phyloP scores from a whole-genome alignment of 306 rosid species.

The Acacia acuminata region DNA sequence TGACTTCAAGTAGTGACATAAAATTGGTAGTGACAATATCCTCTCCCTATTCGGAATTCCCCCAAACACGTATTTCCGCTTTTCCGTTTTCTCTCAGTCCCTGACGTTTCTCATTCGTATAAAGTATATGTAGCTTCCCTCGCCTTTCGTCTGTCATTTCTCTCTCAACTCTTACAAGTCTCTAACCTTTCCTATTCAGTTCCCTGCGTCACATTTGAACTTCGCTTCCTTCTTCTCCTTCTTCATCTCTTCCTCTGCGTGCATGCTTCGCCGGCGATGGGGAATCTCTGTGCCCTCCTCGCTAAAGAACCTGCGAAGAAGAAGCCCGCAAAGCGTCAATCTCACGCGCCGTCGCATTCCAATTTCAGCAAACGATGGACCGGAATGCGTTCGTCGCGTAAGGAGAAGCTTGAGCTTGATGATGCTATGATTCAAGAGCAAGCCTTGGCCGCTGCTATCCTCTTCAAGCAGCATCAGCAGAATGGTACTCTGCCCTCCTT shows the following conservation, averaged over 20 bases:
- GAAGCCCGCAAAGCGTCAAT: constrained; percentile 50
- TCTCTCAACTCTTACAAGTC: background rate
- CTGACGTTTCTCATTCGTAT: background rate
- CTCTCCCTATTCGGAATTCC: too few species aligned
- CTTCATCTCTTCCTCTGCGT: background rate
- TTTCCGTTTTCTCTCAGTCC: background rate
- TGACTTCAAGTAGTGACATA: too few species aligned
- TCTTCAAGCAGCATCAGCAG: constrained; percentile 51
- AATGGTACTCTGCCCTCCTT: constrained; percentile 57
- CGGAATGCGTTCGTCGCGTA: constrained; percentile 52
- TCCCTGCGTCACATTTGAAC: background rate
- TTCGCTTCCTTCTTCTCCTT: background rate
- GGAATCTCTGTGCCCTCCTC: constrained; percentile 62
- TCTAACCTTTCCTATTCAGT: background rate
- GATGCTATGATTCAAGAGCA: constrained; percentile 53
- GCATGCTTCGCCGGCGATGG: constrained; percentile 49
- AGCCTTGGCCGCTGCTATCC: constrained; percentile 68
- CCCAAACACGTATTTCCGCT: background rate
- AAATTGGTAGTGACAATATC: too few species aligned
- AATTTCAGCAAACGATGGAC: constrained; percentile 51
- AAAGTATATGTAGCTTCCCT: background rate
- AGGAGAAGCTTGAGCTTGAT: constrained; percentile 43
- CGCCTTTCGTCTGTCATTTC: background rate
- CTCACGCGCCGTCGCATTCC: constrained; percentile 42
- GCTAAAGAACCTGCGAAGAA: constrained; percentile 42